Percentiles rank a stretch among this genome's conserved stretches.
Evolutionary conservation across 2,329 filamentous ascomycete genomes (phyloP).

Genomic region (Aspergillus candidus): DNA sequence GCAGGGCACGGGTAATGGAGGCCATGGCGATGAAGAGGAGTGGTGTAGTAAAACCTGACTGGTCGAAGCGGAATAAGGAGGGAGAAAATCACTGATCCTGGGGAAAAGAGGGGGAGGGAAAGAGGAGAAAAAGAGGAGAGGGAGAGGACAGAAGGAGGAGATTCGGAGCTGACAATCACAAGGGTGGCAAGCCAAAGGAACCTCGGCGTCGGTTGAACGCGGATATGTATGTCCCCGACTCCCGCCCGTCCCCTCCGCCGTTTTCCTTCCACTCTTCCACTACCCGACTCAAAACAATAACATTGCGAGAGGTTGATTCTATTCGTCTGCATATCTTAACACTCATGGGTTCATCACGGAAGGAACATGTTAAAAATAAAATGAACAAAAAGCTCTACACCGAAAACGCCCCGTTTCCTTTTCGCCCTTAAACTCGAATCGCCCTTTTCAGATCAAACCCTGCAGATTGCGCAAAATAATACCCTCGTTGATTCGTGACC

Average conservation of each 20-base stretch:
- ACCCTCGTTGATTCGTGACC: constrained; percentile 39
- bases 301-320: no score
- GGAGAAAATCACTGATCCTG: not conserved
- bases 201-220: constrained; percentile 10
- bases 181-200: constrained; percentile 3
- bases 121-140: not conserved
- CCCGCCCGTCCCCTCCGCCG: no score
- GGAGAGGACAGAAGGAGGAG: not conserved
- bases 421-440: constrained; percentile 9
- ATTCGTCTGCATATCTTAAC: no score
- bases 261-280: no score
- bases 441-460: constrained; percentile 31
- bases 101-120: not conserved
- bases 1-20: constrained; percentile 42
- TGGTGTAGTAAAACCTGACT: no score
- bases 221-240: not conserved
- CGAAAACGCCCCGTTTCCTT: not conserved
- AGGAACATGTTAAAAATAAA: not conserved
- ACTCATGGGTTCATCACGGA: not conserved
- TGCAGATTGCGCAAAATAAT: constrained; percentile 35
- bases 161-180: constrained; percentile 1
- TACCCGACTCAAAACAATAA: no score
- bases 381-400: not conserved
- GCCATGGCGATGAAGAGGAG: constrained; percentile 35
- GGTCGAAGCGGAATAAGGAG: not conserved